Conservation (phyloP, 169 alveolate species). For the Babesia gibsoni region DNA sequence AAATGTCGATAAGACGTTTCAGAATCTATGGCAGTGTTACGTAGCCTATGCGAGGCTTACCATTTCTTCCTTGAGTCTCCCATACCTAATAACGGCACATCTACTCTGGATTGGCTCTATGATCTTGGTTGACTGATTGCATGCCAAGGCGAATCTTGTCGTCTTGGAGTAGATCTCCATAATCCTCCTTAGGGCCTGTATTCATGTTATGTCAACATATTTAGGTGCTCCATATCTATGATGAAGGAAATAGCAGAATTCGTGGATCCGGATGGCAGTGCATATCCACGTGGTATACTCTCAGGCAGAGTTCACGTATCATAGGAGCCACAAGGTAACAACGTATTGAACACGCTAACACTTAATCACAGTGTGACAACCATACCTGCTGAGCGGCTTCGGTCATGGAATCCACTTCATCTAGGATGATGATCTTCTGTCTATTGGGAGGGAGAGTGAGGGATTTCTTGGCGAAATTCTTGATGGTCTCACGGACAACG, state of each 20-base stretch:
- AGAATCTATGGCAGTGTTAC: slow-evolving; percentile 39
- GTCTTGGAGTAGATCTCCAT: slow-evolving; percentile 96
- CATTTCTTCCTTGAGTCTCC: slow-evolving; percentile 91
- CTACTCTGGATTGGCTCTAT: slow-evolving; percentile 99
- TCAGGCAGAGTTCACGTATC: too few species aligned
- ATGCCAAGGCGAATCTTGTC: slow-evolving; percentile 98
- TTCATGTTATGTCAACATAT: not conserved
- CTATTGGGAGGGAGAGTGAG: slow-evolving; percentile 90
- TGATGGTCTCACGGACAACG: slow-evolving; percentile 96
- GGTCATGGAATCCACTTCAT: slow-evolving; percentile 99
- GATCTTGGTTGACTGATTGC: slow-evolving; percentile 96
- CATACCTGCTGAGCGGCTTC: slow-evolving; percentile 96
- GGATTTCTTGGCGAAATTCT: slow-evolving; percentile 93
- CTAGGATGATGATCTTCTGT: slow-evolving; percentile 97
- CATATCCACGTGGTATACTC: too few species aligned
- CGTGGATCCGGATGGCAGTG: not conserved
- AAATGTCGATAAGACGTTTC: slow-evolving; percentile 85
- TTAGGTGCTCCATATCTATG: not conserved
- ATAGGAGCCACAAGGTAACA: too few species aligned
- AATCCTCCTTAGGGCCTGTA: slow-evolving; percentile 92
- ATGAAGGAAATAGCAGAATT: not conserved
- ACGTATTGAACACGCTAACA: too few species aligned
- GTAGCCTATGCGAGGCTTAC: slow-evolving; percentile 21
- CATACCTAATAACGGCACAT: slow-evolving; percentile 97
- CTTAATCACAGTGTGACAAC: too few species aligned